These are phyloP conservation scores for Amphichorda felina DNA, from an alignment of 2,329 filamentous ascomycete species.

Conservation along the genomic window DNA sequence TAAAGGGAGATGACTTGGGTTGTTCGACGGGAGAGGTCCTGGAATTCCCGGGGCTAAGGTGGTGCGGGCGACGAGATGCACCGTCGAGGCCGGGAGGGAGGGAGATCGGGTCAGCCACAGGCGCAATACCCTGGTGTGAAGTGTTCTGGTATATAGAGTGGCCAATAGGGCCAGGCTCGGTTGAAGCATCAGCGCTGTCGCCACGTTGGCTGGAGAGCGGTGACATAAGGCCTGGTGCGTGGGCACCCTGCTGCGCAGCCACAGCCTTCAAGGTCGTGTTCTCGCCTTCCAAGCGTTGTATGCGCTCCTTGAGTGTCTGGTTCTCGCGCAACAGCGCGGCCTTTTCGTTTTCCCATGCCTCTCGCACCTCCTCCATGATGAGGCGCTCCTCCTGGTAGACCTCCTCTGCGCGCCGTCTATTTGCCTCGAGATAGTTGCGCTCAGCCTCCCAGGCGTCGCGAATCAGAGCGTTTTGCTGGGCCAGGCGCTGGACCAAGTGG, in stretches of 20 bases:
- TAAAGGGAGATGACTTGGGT: conserved; percentile 22
- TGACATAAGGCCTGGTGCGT: conserved; percentile 16
- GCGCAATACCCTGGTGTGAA: conserved; percentile 4
- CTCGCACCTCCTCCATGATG: conserved; percentile 39
- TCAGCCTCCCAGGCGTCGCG: conserved; percentile 41
- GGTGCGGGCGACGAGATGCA: conserved; percentile 21
- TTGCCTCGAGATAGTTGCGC: conserved; percentile 39
- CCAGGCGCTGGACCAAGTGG: conserved; percentile 23
- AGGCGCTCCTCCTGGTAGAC: conserved; percentile 42
- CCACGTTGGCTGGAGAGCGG: conserved; percentile 14
- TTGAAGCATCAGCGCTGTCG: conserved; percentile 10
- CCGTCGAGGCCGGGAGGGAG: conserved; percentile 21
- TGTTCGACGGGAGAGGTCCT: conserved; percentile 16
- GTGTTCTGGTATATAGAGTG: background rate
- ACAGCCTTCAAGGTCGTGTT: conserved; percentile 20
- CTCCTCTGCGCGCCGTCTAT: conserved; percentile 38
- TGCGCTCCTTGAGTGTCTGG: conserved; percentile 24
- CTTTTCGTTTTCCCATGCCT: conserved; percentile 34
- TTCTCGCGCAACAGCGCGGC: conserved; percentile 26
- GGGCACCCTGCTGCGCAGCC: conserved; percentile 13
- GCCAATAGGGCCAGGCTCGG: background rate
- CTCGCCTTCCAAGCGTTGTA: conserved; percentile 22
- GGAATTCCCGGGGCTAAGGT: conserved; percentile 14
- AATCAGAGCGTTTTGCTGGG: conserved; percentile 28
- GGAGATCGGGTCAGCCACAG: conserved; percentile 10